Percentiles rank a stretch among this genome's conserved stretches.
Evolutionary conservation across 257 asterid species (phyloP).

Genomic region (Thymus mandschuricus): DNA sequence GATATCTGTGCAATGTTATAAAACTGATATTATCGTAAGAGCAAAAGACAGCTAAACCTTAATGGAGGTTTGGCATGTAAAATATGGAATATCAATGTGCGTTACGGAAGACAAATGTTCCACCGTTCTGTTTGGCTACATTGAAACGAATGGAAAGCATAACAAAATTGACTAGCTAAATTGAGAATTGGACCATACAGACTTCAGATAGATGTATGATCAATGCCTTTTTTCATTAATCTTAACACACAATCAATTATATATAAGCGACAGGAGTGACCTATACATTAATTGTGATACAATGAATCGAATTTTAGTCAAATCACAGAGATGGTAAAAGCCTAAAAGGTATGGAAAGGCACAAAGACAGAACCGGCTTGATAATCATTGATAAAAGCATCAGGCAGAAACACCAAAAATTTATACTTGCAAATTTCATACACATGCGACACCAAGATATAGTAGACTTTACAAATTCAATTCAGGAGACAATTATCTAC

Average conservation of each 20-base stretch:
- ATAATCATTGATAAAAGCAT: background rate
- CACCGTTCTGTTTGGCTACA: slow-evolving; percentile 1
- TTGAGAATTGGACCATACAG: slow-evolving; percentile 1
- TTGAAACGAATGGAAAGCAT: slow-evolving; percentile 15
- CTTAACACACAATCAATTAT: slow-evolving; percentile 8
- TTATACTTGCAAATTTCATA: background rate
- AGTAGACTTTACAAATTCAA: too few species aligned
- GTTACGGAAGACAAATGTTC: background rate
- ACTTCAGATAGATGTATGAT: slow-evolving; percentile 6
- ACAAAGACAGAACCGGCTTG: too few species aligned
- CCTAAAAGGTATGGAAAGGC: too few species aligned
- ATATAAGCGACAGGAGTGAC: background rate
- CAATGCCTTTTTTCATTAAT: background rate
- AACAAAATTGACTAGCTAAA: background rate
- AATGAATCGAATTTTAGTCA: too few species aligned
- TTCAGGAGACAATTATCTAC: background rate
- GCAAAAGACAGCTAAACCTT: slow-evolving; percentile 11
- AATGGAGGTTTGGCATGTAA: slow-evolving; percentile 2
- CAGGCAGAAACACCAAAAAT: background rate
- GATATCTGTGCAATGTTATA: background rate
- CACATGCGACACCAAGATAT: background rate
- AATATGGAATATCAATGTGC: slow-evolving; percentile 10
- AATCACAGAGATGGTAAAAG: too few species aligned
- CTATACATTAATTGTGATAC: background rate
- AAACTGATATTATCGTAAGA: slow-evolving; percentile 14